Evolutionary conservation across 495 filamentous ascomycete species (phyloP), one percentile per base, ranked within the genome.

Genomic region (Annulohypoxylon nitens): DNA sequence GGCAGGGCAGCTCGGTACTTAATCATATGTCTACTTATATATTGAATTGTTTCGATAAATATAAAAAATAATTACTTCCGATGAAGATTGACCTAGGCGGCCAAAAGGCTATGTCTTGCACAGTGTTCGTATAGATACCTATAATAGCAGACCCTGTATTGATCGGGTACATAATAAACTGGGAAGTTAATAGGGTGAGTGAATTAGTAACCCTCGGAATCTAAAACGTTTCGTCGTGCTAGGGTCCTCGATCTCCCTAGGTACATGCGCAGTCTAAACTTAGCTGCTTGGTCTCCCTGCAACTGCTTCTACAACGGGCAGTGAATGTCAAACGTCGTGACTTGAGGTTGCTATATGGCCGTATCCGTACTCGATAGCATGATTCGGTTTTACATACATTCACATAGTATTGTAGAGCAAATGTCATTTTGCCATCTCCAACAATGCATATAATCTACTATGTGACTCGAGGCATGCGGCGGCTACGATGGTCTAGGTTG

Each of bases 151-250:
- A 23, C 11, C 5, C 8, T 14, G 23, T 54, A 30, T 33, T 14
- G 14, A 12, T 41, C 8, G 43, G 43, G 43, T 37, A 23, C 20
- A 23, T 23, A 23, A 23, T 23, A 23, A 23, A 1, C 20, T 23
- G 20, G 20, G 20, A 23, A 23, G 20, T 23, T 23, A 23, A 23
- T 23, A 12, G 43, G 43, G 43, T 37, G 16, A 5, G 36, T 67
- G 53, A 74, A 57, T 67, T 70, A 66, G 61, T 57, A 59, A 66
- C 61, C 18, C 33, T 61, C 66, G 62, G 66, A 74, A 70, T 74
- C 71, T 74, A 75, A 70, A 67, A 70, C 72, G 72, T 70, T 61
- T 67, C 63, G 67, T 47, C 59, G 59, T 54, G 67, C 67, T 67
- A 70, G 67, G 71, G 65, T 69, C 65, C 64, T 68, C 64, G 70